phyloP scores from a whole-genome alignment of 1,284 basidiomycete species.

The Pseudozyma tsukubaensis region DNA sequence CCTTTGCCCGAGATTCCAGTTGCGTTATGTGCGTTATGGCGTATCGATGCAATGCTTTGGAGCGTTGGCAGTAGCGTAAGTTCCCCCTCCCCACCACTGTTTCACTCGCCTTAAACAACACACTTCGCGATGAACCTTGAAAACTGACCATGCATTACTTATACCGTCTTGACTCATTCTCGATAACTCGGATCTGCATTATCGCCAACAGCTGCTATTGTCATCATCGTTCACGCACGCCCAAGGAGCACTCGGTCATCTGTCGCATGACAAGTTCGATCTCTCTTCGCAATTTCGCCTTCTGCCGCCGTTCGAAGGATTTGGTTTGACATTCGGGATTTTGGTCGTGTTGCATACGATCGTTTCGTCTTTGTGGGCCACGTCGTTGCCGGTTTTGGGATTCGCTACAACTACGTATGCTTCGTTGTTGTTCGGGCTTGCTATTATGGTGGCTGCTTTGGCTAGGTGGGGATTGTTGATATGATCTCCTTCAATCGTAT shows the following conservation, averaged over 20 bases:
- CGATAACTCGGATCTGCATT: too few species aligned
- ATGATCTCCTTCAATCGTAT: not conserved
- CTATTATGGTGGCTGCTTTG: conserved; percentile 52
- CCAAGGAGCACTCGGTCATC: conserved; percentile 47
- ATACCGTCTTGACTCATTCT: not conserved
- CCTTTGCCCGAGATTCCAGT: conserved; percentile 57
- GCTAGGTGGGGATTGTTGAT: conserved; percentile 61
- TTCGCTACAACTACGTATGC: conserved; percentile 60
- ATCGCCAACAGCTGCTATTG: conserved; percentile 39
- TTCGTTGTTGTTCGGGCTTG: conserved; percentile 58
- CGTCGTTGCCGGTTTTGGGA: conserved; percentile 52
- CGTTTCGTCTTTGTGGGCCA: conserved; percentile 56
- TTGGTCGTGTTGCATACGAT: conserved; percentile 57
- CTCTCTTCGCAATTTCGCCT: conserved; percentile 43
- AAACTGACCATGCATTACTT: not conserved
- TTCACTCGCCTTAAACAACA: not conserved
- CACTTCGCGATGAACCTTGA: not conserved
- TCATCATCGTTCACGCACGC: conserved; percentile 57
- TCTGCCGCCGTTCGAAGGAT: conserved; percentile 39
- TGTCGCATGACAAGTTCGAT: conserved; percentile 24
- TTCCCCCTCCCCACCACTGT: not conserved
- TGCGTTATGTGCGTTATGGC: conserved; percentile 59
- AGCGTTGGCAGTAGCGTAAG: conserved; percentile 55
- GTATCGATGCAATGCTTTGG: conserved; percentile 64
- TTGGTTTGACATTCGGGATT: conserved; percentile 38